Evolutionary conservation across 768 basidiomycete species (phyloP).

Genomic region (Dioszegia aurantiaca): DNA sequence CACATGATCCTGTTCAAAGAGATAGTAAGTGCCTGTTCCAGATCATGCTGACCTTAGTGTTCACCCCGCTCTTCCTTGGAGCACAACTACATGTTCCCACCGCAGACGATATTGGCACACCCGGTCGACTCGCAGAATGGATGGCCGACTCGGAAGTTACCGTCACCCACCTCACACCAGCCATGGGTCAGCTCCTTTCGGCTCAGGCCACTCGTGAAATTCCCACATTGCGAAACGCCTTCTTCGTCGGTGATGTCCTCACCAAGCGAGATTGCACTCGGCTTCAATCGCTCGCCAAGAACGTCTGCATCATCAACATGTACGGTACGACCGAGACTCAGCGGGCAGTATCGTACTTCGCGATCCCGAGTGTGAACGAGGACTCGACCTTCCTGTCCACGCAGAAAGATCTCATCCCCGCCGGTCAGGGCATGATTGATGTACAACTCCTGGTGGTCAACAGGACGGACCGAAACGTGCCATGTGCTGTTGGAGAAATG

Average conservation of each 20-base stretch:
- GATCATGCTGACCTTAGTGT: constrained; percentile 63
- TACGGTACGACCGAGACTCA: constrained; percentile 99
- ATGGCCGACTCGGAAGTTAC: constrained; percentile 89
- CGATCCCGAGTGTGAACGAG: constrained; percentile 75
- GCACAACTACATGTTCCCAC: constrained; percentile 94
- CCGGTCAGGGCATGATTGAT: constrained; percentile 94
- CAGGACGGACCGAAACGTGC: constrained; percentile 73
- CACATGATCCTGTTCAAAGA: constrained; percentile 97
- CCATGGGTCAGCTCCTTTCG: constrained; percentile 97
- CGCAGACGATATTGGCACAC: constrained; percentile 92
- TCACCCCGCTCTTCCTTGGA: constrained; percentile 96
- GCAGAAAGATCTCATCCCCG: constrained; percentile 97
- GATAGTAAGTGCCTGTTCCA: constrained; percentile 69
- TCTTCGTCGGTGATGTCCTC: constrained; percentile 98
- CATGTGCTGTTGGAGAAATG: constrained; percentile 91
- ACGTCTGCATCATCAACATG: constrained; percentile 97
- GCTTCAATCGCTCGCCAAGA: constrained; percentile 83
- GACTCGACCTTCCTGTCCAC: constrained; percentile 88
- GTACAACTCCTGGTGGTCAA: constrained; percentile 97
- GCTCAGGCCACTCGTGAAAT: constrained; percentile 79
- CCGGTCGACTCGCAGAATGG: constrained; percentile 95
- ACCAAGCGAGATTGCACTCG: constrained; percentile 97
- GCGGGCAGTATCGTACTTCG: constrained; percentile 95
- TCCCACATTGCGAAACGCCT: constrained; percentile 79
- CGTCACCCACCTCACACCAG: constrained; percentile 96